Base-by-base conservation (phyloP, 2,329 filamentous ascomycete species). In the Apiospora marii region DNA sequence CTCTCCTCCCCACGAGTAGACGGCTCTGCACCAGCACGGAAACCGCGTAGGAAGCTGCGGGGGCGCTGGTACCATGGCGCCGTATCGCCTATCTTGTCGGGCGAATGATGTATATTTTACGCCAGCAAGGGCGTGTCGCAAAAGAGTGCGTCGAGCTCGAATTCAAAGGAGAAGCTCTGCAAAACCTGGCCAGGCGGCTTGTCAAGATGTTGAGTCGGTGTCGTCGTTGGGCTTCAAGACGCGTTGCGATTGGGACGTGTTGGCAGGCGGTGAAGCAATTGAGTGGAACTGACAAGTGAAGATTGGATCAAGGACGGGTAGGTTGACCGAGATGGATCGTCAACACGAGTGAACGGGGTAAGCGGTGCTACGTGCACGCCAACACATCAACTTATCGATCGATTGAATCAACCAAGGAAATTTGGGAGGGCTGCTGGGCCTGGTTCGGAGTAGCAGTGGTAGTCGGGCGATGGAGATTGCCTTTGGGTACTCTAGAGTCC, bases 1-100 rank as follows among this genome's bases (percentile, higher is more conserved):
- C 87, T 98, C 95, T 86, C 95, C 95, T 83, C 94, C 94, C 93
- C 94, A 98, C 24, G 94, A 97, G 83, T 97, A 98, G 61, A 97
- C 90, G 51, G 95, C 95, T 83, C 94, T 91, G 81, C 93, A 95
- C 94, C 94, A 97, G 84, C 94, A 97, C 72, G 95, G 95, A 81
- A 97, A 97, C 79, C 90, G 91, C 79, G 88, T 91, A 16, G 94
- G 95, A 75, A 96, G 84, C 79, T 88, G 84, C 76, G 86, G 88
- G 74, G 89, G 87, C 82, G 87, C 84, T 70, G 86, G 85, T 74
- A 85, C 85, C 89, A 91, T 91, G 69, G 74, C 82, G 79, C 72
- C 73, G 73, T 71, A 74, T 58, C n/a, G 30, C 58, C 58, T 64
- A 58, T 70, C 58, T 49, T 37, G 43, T 67, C 67, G 48, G 46